These are phyloP conservation scores for Aegilops sharonensis DNA, from an alignment of 176 grass and related monocot genomes.

Conservation along the genomic window DNA sequence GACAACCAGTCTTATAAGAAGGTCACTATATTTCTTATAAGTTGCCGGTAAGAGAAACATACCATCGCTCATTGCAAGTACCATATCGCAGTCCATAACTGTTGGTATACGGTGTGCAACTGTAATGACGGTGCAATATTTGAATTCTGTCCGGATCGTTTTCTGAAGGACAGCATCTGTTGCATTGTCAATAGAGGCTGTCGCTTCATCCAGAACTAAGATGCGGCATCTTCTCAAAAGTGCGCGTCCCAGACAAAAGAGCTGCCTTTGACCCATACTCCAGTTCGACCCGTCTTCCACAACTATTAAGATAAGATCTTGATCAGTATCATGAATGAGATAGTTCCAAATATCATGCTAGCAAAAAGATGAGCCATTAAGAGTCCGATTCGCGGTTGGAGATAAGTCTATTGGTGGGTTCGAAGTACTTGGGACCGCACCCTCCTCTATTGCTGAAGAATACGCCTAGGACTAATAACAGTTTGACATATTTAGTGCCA, in stretches of 20 bases:
- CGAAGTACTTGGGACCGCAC: neutral
- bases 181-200: constrained; percentile 86
- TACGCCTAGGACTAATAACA: neutral
- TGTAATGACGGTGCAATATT: constrained; percentile 77
- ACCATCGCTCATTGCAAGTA: constrained; percentile 84
- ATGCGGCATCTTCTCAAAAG: constrained; percentile 72
- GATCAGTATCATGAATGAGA: constrained; percentile 8
- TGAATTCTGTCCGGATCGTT: constrained; percentile 76
- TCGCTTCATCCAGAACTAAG: constrained; percentile 89
- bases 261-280: constrained; percentile 98
- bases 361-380: neutral
- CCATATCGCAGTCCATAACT: constrained; percentile 80
- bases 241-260: constrained; percentile 84
- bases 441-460: neutral
- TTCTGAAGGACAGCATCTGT: constrained; percentile 92
- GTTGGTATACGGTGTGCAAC: constrained; percentile 89
- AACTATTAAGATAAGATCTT: constrained; percentile 39
- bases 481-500: neutral
- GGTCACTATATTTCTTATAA: neutral
- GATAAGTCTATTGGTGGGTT: neutral
- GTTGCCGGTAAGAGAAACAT: constrained; percentile 21
- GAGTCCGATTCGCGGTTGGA: too few species aligned
- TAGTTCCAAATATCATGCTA: neutral
- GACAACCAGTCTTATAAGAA: too few species aligned
- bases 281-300: constrained; percentile 86